Evolutionary conservation across 192 early-diverging fungal species (phyloP).

Genomic region (Entomortierella beljakovae): DNA sequence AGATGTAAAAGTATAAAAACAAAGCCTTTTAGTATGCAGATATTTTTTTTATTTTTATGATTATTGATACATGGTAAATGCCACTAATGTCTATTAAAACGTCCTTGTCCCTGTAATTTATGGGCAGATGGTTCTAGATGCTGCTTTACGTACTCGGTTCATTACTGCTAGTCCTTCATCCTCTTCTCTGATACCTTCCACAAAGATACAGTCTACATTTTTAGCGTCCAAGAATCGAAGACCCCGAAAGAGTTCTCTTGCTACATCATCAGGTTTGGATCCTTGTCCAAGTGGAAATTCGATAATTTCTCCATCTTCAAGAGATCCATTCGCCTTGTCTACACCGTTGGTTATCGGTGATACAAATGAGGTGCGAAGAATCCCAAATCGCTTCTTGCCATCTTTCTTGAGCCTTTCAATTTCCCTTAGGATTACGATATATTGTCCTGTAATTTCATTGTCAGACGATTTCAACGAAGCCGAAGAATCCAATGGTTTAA

Average conservation of each 20-base stretch:
- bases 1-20: neutral
- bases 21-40: neutral
- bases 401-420: constrained; percentile 39
- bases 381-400: constrained; percentile 44
- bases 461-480: neutral
- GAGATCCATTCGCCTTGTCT: neutral
- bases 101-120: constrained; percentile 2
- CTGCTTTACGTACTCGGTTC: constrained; percentile 95
- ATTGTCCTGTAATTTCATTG: constrained; percentile 11
- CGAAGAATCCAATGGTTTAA: neutral
- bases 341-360: neutral
- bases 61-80: constrained; percentile 26
- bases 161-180: constrained; percentile 96
- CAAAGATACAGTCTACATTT: constrained; percentile 80
- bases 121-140: constrained; percentile 65
- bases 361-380: constrained; percentile 46
- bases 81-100: too few species aligned
- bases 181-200: constrained; percentile 90
- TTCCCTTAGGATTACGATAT: constrained; percentile 31
- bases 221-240: constrained; percentile 81
- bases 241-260: constrained; percentile 81
- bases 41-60: neutral
- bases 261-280: constrained; percentile 71
- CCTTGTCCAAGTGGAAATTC: constrained; percentile 67
- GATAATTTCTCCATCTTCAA: constrained; percentile 32